Base-by-base conservation (phyloP, 2,329 filamentous ascomycete genomes). In the Penicillium vulpinum region DNA sequence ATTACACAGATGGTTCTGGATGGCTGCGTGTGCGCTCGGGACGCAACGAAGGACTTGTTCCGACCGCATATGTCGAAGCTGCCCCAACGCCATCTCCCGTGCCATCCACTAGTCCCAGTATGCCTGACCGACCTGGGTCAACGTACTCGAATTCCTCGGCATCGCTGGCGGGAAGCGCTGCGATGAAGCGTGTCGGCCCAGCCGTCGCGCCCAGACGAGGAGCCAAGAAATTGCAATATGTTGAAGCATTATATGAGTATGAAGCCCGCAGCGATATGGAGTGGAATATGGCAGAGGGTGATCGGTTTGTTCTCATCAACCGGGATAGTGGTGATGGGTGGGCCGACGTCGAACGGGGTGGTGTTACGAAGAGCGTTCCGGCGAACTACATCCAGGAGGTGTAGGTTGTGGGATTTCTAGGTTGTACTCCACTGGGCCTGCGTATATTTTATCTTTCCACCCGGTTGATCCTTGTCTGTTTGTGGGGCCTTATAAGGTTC, bases 331-430 rank as follows among this genome's bases (percentile, higher is more conserved):
- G 94, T 1, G 94, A 97, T 77, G 94, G 94, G 0, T 99, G 94
- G 94, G 91, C 88, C 28, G 94, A 97, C 78, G 94, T 99, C 18
- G 94, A 97, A 78, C 92, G 91, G 75, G 92, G 91, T 18, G 92
- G 92, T 1, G 80, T 87, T 39, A 91, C 88, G 47, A 92, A 87
- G 70, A 96, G 92, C 73, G 94, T 99, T 52, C 94, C 94, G 44
- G 92, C 92, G 36, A 96, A 91, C 74, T 99, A 97, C 78, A 85
- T 97, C 58, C 89, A 92, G 75, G 84, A 88, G 68, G 85, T 90
- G 49, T 89, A 68, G 59, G 55, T 13, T 45, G 31, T 39, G 31
- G 40, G 29, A 58, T 45, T 29, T 29, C 16, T 39, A 38, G 10
- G 29, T 24, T 54, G 52, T 61, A 58, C 38, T 24, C 28, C 16